A percentile compares a stretch with the other conserved stretches of the same genome.
Conservation (phyloP, 768 basidiomycete genomes). For the Fomitopsis serialis region DNA sequence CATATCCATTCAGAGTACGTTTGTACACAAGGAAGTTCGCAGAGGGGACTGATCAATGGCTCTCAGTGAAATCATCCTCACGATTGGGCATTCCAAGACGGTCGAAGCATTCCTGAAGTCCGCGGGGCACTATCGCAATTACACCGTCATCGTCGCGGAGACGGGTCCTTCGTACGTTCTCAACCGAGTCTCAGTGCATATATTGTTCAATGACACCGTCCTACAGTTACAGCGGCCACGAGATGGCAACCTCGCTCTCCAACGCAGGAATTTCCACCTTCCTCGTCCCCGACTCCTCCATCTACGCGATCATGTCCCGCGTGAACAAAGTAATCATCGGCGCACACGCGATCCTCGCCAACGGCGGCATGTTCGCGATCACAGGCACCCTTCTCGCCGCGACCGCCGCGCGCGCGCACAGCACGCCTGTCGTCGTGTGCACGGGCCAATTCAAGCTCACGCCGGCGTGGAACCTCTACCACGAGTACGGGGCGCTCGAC, state of each 20-base stretch:
- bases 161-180: slow-evolving; percentile 82
- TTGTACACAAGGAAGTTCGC: neutral
- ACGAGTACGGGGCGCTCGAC: slow-evolving; percentile 80
- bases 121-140: slow-evolving; percentile 85
- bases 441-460: slow-evolving; percentile 97
- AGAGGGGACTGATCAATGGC: neutral
- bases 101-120: slow-evolving; percentile 92
- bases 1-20: slow-evolving; percentile 98
- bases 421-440: slow-evolving; percentile 89
- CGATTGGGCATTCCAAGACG: slow-evolving; percentile 90
- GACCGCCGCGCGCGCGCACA: slow-evolving; percentile 82
- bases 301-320: slow-evolving; percentile 94
- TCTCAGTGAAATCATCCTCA: slow-evolving; percentile 86
- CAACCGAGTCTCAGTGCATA: slow-evolving; percentile 4
- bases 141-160: slow-evolving; percentile 94
- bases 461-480: slow-evolving; percentile 84
- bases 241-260: slow-evolving; percentile 80
- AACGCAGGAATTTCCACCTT: slow-evolving; percentile 87
- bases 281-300: slow-evolving; percentile 92
- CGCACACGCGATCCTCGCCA: slow-evolving; percentile 92
- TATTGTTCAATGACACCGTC: slow-evolving; percentile 4
- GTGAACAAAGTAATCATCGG: slow-evolving; percentile 96
- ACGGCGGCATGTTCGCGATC: slow-evolving; percentile 92
- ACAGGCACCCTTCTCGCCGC: slow-evolving; percentile 82
- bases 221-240: slow-evolving; percentile 74